Evolutionary conservation across 2,329 filamentous ascomycete species (phyloP), one percentile per base, ranked within the genome.

Genomic region (Hortaea sp.): DNA sequence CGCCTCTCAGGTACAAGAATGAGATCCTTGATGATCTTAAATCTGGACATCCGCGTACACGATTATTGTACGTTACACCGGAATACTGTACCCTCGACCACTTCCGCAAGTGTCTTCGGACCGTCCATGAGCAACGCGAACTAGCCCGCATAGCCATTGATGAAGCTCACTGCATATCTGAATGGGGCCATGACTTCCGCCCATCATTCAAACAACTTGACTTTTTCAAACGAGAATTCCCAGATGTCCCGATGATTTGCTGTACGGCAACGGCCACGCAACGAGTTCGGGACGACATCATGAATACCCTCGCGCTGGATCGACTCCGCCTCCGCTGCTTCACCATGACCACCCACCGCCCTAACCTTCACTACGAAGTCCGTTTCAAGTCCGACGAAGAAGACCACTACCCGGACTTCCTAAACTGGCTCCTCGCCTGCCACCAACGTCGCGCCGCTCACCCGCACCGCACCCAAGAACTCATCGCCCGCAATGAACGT

Each of bases 181-280:
- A 95, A 80, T 95, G 90, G 90, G 90, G 90, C 1, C 89, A 97
- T 63, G 90, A 97, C 65, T 97, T 97, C 63, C 84, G 90, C n/a
- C 85, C 83, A 32, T 85, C 88, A 47, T 97, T 95, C 67, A 88
- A 92, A 61, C 78, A 84, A 13, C 75, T 97, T 5, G 82, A 79
- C 2, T 95, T 87, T 81, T 92, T 97, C 70, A 83, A 85, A 55
- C 75, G 79, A 42, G 81, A 81, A 5, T 88, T 92, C 53, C 86
- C 88, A 0, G 77, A 85, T 46, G 86, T 95, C 0, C 89, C 90
- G 4, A 84, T 97, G 51, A 95, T 92, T 65, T 94, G 88, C 52
- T 77, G 95, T 10, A 97, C 90, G 0, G 90, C 90, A 0, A 97
- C 90, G 0, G 90, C 90, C 9, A 95, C 92, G 27, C 71, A 76